Evolutionary conservation across 176 grass and related monocot genomes (phyloP), one percentile per base, ranked within the genome.

Genomic region (Melocanna baccifera): DNA sequence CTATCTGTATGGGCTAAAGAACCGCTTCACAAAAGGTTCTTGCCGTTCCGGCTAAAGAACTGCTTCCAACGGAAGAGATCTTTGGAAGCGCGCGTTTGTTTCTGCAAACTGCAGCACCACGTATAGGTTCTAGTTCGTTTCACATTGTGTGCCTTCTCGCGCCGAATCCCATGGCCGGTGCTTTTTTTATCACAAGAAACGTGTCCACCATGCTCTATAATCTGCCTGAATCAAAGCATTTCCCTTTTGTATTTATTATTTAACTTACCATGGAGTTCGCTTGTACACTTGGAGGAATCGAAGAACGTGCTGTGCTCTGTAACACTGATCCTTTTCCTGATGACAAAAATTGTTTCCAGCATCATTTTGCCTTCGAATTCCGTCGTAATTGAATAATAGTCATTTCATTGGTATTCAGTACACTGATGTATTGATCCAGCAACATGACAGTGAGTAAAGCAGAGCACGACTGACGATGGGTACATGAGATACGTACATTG

Each of bases 1-100:
- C 91, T 95, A 86, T 98, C 96, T 25, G 87, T 71, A 71, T 98
- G 96, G 74, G n/a, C n/a, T n/a, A n/a, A n/a, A n/a, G n/a, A n/a
- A n/a, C n/a, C n/a, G n/a, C n/a, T n/a, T n/a, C n/a, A 29, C 71
- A 65, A 88, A 86, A 78, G 67, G 53, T 46, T 76, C 72, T 32
- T 93, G 91, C 73, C 90, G 91, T 80, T 93, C 81, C 34, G 85
- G 77, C 41, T 93, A 59, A 69, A 74, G 52, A 81, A 58, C 51
- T 47, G 14, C 41, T 69, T 53, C 61, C 25, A 32, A 45, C n/a
- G 34, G 83, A 68, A 75, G 39, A 28, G 12, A 20, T n/a, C 50
- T 66, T 34, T 73, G 73, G 79, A 62, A 75, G n/a, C n/a, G n/a
- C n/a, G 55, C 18, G 1, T 79, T 83, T 22, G 26, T 28, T 84